Base-by-base conservation (phyloP, 2,329 filamentous ascomycete species). In the Clarireedia monteithiana region DNA sequence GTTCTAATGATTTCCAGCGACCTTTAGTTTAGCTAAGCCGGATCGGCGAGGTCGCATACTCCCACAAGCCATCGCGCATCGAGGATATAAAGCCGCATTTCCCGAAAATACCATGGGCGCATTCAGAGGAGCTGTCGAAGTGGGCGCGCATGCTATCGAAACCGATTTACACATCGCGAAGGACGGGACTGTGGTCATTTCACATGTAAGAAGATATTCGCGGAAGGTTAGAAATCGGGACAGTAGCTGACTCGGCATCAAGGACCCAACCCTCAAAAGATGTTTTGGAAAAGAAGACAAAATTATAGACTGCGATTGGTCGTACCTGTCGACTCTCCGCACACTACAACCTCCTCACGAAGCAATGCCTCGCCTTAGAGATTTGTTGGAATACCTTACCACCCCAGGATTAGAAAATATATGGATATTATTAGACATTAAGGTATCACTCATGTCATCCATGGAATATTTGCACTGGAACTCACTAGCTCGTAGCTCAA, bases 341-440 rank as follows among this genome's bases (percentile, higher is more conserved):
- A 95, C 90, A 0, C 59, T 86, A 5, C 76, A 79, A 56, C 78
- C 80, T 59, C 90, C 90, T 7, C 79, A 82, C 55, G 79, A 88
- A 68, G 75, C 77, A 1, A 85, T 97, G 83, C 84, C 91, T 4
- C 77, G 86, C 30, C 74, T 97, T 12, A 64, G 71, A 23, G 91
- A 96, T 65, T 73, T 96, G 53, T 74, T 96, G 7, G 77, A 81
- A 57, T 92, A 86, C 66, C 70, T 97, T 52, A 76, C 80, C 0
- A 74, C 80, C 61, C 84, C 84, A 0, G 85, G 77, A 0, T 69
- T 80, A 40, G 82, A 88, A 64, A 70, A 85, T 45, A 76, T 91
- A 9, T 96, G 91, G 91, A 65, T 94, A 5, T 71, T 96, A 59
- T 75, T 97, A 3, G 92, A 97, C 69, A 89, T 97, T 69, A 97